Evolutionary conservation across 1,284 basidiomycete species (phyloP), one percentile per base, ranked within the genome.

Genomic region (Cerioporus squamosus): DNA sequence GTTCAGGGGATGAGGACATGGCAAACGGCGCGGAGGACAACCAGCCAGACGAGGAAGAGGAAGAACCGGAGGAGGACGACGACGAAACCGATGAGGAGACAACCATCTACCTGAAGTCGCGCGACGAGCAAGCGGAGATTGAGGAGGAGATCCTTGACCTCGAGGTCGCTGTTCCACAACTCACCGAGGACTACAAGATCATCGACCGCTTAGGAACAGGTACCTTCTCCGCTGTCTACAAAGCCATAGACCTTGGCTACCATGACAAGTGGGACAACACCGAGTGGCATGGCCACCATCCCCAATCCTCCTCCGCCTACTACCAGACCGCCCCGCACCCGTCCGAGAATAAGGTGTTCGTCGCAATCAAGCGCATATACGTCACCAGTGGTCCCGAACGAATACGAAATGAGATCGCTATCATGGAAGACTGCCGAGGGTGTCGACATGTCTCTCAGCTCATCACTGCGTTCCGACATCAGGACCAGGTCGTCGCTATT

Each of bases 221-320:
- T 23, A 99, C 97, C 2, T 99, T 99, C 76, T 98, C 97, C 0
- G 96, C 95, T 9, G 97, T 99, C 10, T 99, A 98, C 82, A 98
- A 99, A 70, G 97, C 96, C 0, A 77, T 96, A 64, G 97, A 99
- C 74, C 70, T 91, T 38, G 77, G 84, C 57, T 87, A 91, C 70
- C 85, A 92, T 67, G 73, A 80, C 43, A 88, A 87, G 57, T 96
- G 90, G 84, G 82, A 95, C 75, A 98, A 98, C 72, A 68, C 76
- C 9, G 80, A 85, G 18, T 98, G 97, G 96, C 82, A 86, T 42
- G 86, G 87, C 2, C 71, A 77, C 44, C 88, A 90, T 66, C 83
- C 79, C n/a, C 75, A 77, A 2, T 70, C 76, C 12, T 87, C 85
- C 20, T 86, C 85, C 20, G 84, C 86, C 22, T 74, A 84, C 68